phyloP scores from a whole-genome alignment of 2,329 filamentous ascomycete genomes.

The Clonostachys chloroleuca region DNA sequence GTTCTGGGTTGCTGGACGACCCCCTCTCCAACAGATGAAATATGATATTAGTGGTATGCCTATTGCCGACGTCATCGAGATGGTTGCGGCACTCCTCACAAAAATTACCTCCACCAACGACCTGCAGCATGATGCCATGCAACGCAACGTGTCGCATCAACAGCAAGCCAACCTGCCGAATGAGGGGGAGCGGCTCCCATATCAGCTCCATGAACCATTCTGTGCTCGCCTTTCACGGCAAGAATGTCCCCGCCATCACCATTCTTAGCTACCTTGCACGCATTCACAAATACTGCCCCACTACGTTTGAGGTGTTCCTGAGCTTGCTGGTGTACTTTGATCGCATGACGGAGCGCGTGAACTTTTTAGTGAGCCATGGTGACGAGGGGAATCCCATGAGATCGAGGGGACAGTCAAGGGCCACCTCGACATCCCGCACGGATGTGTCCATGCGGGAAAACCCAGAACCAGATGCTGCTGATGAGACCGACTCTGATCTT shows the following conservation, averaged over 20 bases:
- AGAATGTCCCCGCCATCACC: slow-evolving; percentile 95
- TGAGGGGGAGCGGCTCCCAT: slow-evolving; percentile 43
- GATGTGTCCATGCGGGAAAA: slow-evolving; percentile 22
- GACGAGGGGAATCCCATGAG: slow-evolving; percentile 40
- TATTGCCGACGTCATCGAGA: slow-evolving; percentile 94
- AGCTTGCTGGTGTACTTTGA: slow-evolving; percentile 97
- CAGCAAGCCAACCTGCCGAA: slow-evolving; percentile 45
- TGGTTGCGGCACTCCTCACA: slow-evolving; percentile 93
- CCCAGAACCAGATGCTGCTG: slow-evolving; percentile 17
- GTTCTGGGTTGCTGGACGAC: slow-evolving; percentile 42
- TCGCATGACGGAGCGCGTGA: slow-evolving; percentile 95
- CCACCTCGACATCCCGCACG: background rate
- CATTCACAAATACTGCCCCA: slow-evolving; percentile 98
- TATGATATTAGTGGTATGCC: slow-evolving; percentile 99
- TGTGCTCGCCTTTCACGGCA: slow-evolving; percentile 94
- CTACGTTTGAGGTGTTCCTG: slow-evolving; percentile 95
- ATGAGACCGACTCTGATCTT: slow-evolving; percentile 45
- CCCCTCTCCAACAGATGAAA: slow-evolving; percentile 52
- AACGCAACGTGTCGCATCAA: slow-evolving; percentile 62
- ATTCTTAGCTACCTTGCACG: slow-evolving; percentile 93
- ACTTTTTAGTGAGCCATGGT: slow-evolving; percentile 70
- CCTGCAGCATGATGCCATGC: slow-evolving; percentile 84
- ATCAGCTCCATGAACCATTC: slow-evolving; percentile 54
- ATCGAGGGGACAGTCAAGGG: background rate
- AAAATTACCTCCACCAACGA: slow-evolving; percentile 99